Percentiles rank a stretch among this genome's conserved stretches.
These are phyloP conservation scores for Prunus salicina DNA, from an alignment of 306 rosid genomes.

Conservation along the genomic window DNA sequence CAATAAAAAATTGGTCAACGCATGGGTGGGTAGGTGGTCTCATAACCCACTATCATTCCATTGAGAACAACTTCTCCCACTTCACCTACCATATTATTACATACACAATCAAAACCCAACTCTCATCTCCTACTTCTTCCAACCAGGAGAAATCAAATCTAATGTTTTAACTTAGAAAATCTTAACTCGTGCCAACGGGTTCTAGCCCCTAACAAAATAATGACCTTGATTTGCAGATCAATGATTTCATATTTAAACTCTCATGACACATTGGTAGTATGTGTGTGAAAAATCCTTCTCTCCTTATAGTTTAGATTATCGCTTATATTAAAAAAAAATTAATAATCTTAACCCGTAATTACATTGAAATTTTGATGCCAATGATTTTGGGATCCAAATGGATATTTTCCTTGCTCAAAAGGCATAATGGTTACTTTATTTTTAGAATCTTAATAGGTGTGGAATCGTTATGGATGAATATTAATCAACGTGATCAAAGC, in stretches of 20 bases:
- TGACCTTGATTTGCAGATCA: no score
- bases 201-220: no score
- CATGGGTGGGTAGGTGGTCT: slow-evolving; percentile 47
- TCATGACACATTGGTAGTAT: no score
- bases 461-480: background rate
- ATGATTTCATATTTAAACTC: no score
- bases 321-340: background rate
- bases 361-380: no score
- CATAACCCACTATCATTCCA: slow-evolving; percentile 47
- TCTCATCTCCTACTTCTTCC: background rate
- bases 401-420: no score
- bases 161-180: background rate
- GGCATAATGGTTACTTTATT: background rate
- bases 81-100: slow-evolving; percentile 39
- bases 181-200: no score
- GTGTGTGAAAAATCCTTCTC: no score
- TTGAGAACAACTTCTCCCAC: slow-evolving; percentile 45
- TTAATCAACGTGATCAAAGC: background rate
- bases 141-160: background rate
- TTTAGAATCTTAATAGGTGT: background rate
- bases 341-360: background rate
- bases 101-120: background rate
- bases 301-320: no score
- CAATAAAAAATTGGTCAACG: slow-evolving; percentile 36
- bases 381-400: no score